phyloP scores from a whole-genome alignment of 192 early-diverging fungal genomes.

The Gigaspora rosea region DNA sequence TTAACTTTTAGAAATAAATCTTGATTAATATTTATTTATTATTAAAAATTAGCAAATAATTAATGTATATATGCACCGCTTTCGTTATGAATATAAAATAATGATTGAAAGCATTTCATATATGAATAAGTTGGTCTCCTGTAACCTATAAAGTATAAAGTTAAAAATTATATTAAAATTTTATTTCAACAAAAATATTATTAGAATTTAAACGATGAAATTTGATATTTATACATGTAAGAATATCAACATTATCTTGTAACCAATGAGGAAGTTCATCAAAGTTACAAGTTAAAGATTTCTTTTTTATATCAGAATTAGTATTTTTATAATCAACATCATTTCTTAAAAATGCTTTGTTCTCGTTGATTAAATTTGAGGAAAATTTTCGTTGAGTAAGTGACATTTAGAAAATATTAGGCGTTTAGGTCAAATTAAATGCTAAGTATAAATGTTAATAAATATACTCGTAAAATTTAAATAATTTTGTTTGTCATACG shows the following conservation, averaged over 20 bases:
- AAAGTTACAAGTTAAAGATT: slow-evolving; percentile 36
- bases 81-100: slow-evolving; percentile 91
- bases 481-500: no score
- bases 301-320: background rate
- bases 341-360: background rate
- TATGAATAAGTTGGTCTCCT: slow-evolving; percentile 77
- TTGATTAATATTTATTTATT: background rate
- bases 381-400: background rate
- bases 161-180: no score
- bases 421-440: no score
- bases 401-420: background rate
- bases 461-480: no score
- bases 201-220: background rate
- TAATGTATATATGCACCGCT: slow-evolving; percentile 50
- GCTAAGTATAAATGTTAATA: no score
- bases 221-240: slow-evolving; percentile 37
- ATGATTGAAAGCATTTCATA: slow-evolving; percentile 67
- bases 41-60: background rate
- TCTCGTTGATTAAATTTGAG: background rate
- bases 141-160: slow-evolving; percentile 53
- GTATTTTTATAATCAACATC: background rate
- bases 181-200: background rate
- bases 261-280: slow-evolving; percentile 73
- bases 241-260: slow-evolving; percentile 82
- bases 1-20: slow-evolving; percentile 55